Evolutionary conservation across 1,139 yeast genomes (phyloP), one percentile per base, ranked within the genome.

Genomic region (Kazachstania sp.): DNA sequence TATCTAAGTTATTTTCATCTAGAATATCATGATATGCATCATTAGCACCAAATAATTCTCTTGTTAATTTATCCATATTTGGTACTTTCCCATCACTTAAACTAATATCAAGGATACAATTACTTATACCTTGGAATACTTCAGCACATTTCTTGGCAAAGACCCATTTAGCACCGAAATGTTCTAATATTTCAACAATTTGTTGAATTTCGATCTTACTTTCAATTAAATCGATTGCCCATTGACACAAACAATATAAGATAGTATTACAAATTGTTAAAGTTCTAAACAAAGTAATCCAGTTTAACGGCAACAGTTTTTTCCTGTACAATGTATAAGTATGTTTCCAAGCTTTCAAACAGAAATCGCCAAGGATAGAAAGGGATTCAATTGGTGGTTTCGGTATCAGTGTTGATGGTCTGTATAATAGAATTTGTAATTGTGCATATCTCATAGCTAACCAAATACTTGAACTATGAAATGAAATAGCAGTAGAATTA

Each of bases 391-490:
- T 53, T 0, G 71, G 57, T 2, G 78, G 78, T 13, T 63, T 61
- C 1, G 79, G 77, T 13, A 69, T 64, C 41, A 75, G 58, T 39
- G 69, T 69, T 4, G 78, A 74, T 2, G 80, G 79, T 42, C 75
- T 64, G 53, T 73, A 75, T 13, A 75, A 54, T 46, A 70, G 53
- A 49, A 70, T 67, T 36, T 73, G 64, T 43, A 74, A 55, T 43
- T 73, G 74, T 42, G 74, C 70, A 49, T 75, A 74, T 45, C 75
- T 63, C 55, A 73, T 70, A 2, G 71, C 66, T 43, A 71, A 64
- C 79, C 79, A 75, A 7, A 71, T 68, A 28, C 71, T 67, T 2
- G 74, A 70, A 28, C 69, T 71, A 46, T 71, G 71, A 56, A 70
- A 66, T 1, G 73, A 64, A 39, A 64, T 57, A 35, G 55, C 50